Evolutionary conservation across 257 asterid genomes (phyloP).

Genomic region (Nyctanthes arbortristis): DNA sequence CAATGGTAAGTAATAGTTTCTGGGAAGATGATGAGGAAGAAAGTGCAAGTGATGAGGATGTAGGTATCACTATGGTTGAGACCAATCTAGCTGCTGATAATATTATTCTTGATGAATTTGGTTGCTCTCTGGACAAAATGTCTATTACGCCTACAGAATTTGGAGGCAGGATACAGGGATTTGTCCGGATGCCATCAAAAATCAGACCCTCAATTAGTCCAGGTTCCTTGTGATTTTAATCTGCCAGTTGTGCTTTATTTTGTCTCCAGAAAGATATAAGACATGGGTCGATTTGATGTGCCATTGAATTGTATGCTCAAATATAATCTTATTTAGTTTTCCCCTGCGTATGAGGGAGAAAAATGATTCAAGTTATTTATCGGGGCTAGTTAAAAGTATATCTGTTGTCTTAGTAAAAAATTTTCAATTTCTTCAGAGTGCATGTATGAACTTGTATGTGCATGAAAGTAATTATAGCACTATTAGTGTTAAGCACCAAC

Average conservation of each 20-base stretch:
- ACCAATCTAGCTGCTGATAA: constrained; percentile 42
- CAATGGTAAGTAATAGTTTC: constrained; percentile 67
- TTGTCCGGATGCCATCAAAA: constrained; percentile 76
- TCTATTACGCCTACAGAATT: constrained; percentile 74
- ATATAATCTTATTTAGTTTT: too few relatives aligned
- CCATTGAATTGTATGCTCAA: too few relatives aligned
- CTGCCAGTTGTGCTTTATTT: background rate
- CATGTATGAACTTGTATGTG: too few relatives aligned
- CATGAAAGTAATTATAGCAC: too few relatives aligned
- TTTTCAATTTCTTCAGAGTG: too few relatives aligned
- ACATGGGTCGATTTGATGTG: too few relatives aligned
- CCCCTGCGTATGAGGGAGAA: too few relatives aligned
- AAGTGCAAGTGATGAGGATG: constrained; percentile 66
- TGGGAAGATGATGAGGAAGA: constrained; percentile 56
- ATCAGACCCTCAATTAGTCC: constrained; percentile 83
- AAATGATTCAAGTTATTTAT: too few relatives aligned
- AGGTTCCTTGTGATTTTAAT: constrained; percentile 59
- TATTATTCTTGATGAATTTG: constrained; percentile 53
- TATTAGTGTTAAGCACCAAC: too few relatives aligned
- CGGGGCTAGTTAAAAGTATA: too few relatives aligned
- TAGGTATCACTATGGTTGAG: constrained; percentile 31
- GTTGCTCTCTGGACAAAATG: constrained; percentile 61
- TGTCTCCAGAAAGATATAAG: too few relatives aligned
- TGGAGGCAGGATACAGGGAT: constrained; percentile 49
- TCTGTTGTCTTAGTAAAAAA: too few relatives aligned